phyloP scores from a whole-genome alignment of 2,329 filamentous ascomycete species.

The Xylariaceae sp. region DNA sequence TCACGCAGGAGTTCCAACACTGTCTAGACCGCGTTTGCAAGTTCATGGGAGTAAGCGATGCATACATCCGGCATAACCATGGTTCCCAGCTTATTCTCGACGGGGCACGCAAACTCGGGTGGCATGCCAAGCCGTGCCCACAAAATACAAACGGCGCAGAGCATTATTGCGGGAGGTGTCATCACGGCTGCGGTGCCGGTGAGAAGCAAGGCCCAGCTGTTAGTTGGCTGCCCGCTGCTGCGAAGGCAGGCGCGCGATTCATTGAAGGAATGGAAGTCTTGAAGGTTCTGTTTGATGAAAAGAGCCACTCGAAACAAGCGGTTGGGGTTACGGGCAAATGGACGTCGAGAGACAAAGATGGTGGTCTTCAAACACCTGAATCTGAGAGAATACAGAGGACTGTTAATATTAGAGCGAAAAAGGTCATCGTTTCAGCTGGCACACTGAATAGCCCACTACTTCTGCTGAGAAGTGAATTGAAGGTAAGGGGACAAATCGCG shows the following conservation, averaged over 20 bases:
- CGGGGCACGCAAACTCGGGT: slow-evolving; percentile 69
- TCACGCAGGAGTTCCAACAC: slow-evolving; percentile 65
- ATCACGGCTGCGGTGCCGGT: slow-evolving; percentile 53
- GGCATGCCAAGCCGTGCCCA: slow-evolving; percentile 65
- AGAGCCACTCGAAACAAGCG: slow-evolving; percentile 58
- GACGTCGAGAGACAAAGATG: slow-evolving; percentile 71
- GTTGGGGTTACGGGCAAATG: slow-evolving; percentile 76
- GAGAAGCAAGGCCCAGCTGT: slow-evolving; percentile 73
- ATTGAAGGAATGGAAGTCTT: slow-evolving; percentile 71
- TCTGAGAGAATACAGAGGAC: slow-evolving; percentile 59
- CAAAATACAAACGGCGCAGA: slow-evolving; percentile 70
- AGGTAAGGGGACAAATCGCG: slow-evolving; percentile 50
- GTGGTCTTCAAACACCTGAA: slow-evolving; percentile 58
- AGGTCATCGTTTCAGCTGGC: slow-evolving; percentile 79
- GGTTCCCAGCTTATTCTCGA: slow-evolving; percentile 68
- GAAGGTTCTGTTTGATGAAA: slow-evolving; percentile 61
- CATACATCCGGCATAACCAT: slow-evolving; percentile 62
- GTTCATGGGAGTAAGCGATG: slow-evolving; percentile 42
- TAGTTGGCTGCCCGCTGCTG: slow-evolving; percentile 72
- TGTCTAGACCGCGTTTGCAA: slow-evolving; percentile 57
- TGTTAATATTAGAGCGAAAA: slow-evolving; percentile 77
- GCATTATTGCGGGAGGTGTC: slow-evolving; percentile 64
- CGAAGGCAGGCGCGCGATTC: slow-evolving; percentile 68
- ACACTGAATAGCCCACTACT: slow-evolving; percentile 78
- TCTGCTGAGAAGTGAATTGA: slow-evolving; percentile 77